A percentile compares a stretch with the other conserved stretches of the same genome.
phyloP scores from a whole-genome alignment of 805 yeast species.

The Saturnispora zaruensis region DNA sequence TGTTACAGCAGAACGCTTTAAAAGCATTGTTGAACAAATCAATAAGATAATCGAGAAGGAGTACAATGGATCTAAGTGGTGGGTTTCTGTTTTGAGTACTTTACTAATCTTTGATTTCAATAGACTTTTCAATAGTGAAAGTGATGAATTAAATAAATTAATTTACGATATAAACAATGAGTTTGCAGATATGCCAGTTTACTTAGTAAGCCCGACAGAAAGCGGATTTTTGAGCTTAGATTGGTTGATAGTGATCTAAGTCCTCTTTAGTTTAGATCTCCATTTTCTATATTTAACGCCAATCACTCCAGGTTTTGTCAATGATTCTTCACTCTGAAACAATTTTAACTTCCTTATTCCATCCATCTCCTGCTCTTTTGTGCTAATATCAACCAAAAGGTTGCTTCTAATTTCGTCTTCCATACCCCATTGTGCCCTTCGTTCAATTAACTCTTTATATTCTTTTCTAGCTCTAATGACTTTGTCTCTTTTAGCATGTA shows the following conservation, averaged over 20 bases:
- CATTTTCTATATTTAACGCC: constrained; percentile 4
- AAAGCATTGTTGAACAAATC: neutral
- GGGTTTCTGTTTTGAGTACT: neutral
- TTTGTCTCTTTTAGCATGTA: constrained; percentile 1
- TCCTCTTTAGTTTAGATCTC: constrained; percentile 28
- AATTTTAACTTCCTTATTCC: neutral
- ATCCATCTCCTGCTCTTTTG: neutral
- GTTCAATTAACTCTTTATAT: neutral
- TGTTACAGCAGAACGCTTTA: neutral
- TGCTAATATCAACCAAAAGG: neutral
- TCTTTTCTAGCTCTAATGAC: constrained; percentile 5
- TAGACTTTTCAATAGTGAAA: neutral
- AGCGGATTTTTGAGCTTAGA: constrained; percentile 53
- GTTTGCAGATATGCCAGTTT: neutral
- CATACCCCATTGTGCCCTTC: constrained; percentile 4
- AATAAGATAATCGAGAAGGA: neutral
- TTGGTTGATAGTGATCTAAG: constrained; percentile 26
- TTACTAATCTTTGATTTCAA: neutral
- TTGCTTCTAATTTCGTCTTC: constrained; percentile 4
- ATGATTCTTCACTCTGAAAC: constrained; percentile 1
- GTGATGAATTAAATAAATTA: neutral
- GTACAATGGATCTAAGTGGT: neutral
- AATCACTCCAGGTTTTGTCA: neutral
- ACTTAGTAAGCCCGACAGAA: constrained; percentile 41
- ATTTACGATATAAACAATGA: neutral